Conservation (phyloP, 495 filamentous ascomycete genomes). For the Penicillium egyptiacum region DNA sequence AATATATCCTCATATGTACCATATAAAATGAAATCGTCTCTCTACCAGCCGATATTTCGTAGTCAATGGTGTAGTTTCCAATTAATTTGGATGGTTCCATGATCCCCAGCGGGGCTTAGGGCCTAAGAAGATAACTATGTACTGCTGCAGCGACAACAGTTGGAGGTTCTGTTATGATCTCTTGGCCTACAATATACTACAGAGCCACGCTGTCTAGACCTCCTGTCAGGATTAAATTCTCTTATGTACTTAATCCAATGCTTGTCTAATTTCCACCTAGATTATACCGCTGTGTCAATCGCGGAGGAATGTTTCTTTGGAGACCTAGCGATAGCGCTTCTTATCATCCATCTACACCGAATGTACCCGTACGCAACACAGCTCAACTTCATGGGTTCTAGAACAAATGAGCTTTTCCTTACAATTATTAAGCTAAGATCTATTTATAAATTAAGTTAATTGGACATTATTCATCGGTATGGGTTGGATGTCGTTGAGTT, state of each 20-base stretch:
- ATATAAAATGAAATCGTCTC: conserved; percentile 12
- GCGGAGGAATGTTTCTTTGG: not conserved
- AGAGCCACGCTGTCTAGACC: not conserved
- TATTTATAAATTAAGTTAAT: not conserved
- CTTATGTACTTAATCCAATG: not conserved
- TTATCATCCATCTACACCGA: not conserved
- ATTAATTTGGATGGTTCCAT: not conserved
- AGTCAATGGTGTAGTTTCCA: not conserved
- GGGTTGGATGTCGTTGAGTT: not conserved
- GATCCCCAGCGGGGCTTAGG: not conserved
- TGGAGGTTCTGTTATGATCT: not conserved
- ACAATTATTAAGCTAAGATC: not conserved
- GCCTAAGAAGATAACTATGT: not conserved
- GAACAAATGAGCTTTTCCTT: not conserved
- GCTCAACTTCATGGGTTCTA: not conserved
- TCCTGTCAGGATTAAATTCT: not conserved
- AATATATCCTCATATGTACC: conserved; percentile 5
- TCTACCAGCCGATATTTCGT: not conserved
- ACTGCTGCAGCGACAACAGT: not conserved
- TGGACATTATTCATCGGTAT: not conserved
- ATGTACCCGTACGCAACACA: not conserved
- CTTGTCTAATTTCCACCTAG: not conserved
- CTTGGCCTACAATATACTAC: not conserved
- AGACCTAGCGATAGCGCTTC: not conserved
- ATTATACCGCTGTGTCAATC: no score